Conservation (phyloP, 1,139 yeast genomes). For the Pichia sp. region DNA sequence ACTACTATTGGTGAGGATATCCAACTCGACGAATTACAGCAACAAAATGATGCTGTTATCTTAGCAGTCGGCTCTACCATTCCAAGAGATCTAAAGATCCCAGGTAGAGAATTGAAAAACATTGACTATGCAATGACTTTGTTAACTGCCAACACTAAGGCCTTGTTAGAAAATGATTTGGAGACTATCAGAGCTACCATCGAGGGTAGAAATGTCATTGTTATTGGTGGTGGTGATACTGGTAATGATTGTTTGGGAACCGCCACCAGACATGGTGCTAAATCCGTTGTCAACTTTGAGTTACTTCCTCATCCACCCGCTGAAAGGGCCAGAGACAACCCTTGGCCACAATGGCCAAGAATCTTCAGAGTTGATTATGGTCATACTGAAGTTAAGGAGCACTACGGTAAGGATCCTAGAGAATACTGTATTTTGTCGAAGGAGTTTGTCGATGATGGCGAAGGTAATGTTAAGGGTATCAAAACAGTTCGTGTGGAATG, state of each 20-base stretch:
- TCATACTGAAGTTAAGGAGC: conserved; percentile 90
- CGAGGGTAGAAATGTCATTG: conserved; percentile 86
- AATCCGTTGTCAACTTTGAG: conserved; percentile 93
- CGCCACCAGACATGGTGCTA: conserved; percentile 94
- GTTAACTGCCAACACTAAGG: conserved; percentile 84
- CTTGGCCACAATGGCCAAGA: conserved; percentile 99
- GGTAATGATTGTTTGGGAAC: conserved; percentile 99
- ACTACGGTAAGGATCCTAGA: conserved; percentile 96
- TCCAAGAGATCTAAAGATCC: conserved; percentile 90
- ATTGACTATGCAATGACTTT: conserved; percentile 94
- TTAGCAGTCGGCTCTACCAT: conserved; percentile 96
- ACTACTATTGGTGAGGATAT: conserved; percentile 82
- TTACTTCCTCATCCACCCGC: conserved; percentile 88
- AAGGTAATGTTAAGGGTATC: conserved; percentile 89
- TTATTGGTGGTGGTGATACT: conserved; percentile 99
- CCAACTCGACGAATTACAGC: conserved; percentile 63
- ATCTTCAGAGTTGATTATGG: conserved; percentile 97
- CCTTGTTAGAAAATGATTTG: conserved; percentile 75
- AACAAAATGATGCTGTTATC: conserved; percentile 73
- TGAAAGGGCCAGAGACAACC: conserved; percentile 87
- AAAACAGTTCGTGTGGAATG: conserved; percentile 97
- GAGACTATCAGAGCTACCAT: conserved; percentile 70
- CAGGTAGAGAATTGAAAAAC: conserved; percentile 87
- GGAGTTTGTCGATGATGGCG: conserved; percentile 92
- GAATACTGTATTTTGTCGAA: conserved; percentile 93